Base-by-base conservation (phyloP, 2,329 filamentous ascomycete species). In the Ascochyta rabiei region DNA sequence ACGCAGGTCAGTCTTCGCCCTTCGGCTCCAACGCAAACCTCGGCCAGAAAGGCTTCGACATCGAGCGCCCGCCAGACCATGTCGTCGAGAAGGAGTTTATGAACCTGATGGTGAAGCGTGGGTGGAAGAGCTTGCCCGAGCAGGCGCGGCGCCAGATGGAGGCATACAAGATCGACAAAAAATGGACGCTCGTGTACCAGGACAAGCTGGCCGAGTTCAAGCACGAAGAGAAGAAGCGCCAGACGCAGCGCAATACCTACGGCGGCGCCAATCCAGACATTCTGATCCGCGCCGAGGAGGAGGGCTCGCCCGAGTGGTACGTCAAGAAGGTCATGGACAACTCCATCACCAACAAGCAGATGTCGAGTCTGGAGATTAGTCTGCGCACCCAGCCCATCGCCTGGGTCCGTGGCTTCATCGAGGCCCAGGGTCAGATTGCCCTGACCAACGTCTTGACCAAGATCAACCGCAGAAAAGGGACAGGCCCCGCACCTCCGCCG, bases 271-370 rank as follows among this genome's bases (percentile, higher is more conserved):
- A 87, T 63, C 81, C 82, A 48, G 84, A 73, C 63, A 84, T 93
- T 55, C 84, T 91, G 35, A 85, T 87, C 37, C 87, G 90, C 64
- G 91, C 91, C 7, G 93, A 97, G 71, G 93, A 98, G 73, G 95
- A 98, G 75, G 93, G 93, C 39, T 96, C 91, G 44, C 95, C 95
- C 3, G 93, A 98, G 77, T 99, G 93, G 93, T 99, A 96, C 75
- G 93, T 99, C 48, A 89, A 91, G 72, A 93, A 91, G 74, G 90
- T 98, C 56, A 91, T 98, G 90, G 93, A 98, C 75, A 96, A 97
- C 76, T 90, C 86, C 59, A 91, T 98, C 63, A 91, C 93, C 48
- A 85, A 89, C 62, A 97, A 98, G 80, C 90, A 96, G 58, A 82
- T 99, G 60, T 91, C 91, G 60, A 96, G 91, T 79, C 79, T 99